phyloP scores from a whole-genome alignment of 106 monocot genomes.

The Xerophyta viscosa region DNA sequence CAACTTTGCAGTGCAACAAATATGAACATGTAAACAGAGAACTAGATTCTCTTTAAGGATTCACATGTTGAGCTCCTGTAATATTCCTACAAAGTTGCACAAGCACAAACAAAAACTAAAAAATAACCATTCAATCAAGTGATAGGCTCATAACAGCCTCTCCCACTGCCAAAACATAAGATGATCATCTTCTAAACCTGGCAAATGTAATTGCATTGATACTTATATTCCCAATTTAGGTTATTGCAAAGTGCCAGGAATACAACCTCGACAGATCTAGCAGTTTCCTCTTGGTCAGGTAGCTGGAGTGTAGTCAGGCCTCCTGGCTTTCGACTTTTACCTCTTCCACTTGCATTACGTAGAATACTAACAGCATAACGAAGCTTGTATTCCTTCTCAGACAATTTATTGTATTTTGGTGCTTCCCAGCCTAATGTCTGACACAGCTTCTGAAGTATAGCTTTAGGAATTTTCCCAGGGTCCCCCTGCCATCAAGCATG shows the following conservation, averaged over 20 bases:
- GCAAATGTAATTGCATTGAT: not conserved
- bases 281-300: slow-evolving; percentile 43
- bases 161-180: not conserved
- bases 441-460: slow-evolving; percentile 80
- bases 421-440: slow-evolving; percentile 92
- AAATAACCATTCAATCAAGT: no score
- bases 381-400: slow-evolving; percentile 54
- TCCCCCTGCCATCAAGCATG: slow-evolving; percentile 52
- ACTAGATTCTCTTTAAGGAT: no score
- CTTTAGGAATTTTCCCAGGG: slow-evolving; percentile 63
- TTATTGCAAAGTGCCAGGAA: slow-evolving; percentile 5
- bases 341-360: slow-evolving; percentile 69
- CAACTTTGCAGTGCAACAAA: no score
- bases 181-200: not conserved
- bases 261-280: slow-evolving; percentile 64
- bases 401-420: slow-evolving; percentile 79
- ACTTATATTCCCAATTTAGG: not conserved
- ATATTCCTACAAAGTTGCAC: no score
- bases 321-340: slow-evolving; percentile 82
- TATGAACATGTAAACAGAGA: no score
- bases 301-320: slow-evolving; percentile 76
- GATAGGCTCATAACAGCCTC: no score
- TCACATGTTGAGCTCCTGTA: no score
- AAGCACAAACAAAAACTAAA: no score
- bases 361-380: slow-evolving; percentile 77